Evolutionary conservation across 305 asterid species (phyloP), one percentile per base, ranked within the genome.

Genomic region (Euphrasia arctica): DNA sequence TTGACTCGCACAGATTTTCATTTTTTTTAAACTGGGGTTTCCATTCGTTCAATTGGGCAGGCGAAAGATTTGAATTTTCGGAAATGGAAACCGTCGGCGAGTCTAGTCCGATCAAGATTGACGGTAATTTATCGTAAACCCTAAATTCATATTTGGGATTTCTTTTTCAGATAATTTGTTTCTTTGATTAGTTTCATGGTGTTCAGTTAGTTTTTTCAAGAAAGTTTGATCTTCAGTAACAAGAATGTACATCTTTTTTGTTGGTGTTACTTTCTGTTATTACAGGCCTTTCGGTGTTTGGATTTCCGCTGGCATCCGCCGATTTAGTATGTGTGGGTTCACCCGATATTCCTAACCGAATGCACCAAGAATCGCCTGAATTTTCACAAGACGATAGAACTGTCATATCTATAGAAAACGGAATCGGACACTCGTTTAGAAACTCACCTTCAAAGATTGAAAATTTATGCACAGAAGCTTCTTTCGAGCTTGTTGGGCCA

Each of bases 241-340:
- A 36, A 36, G 42, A 36, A 6, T 36, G 42, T 2, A 31, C 42
- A 18, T 18, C 22, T 18, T 2, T 5, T 36, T 36, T 36, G 9
- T 5, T 36, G 42, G 42, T 36, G 42, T 6, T 36, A 6, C 42
- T 36, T 5, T 36, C 22, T 36, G 42, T 36, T 36, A 6, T 41
- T 58, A 62, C 71, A 89, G 98, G 96, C 48, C 74, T 78, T 61
- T 71, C 72, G 13, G 71, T 73, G 57, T 58, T 78, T 80, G 92
- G 91, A 11, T 91, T 82, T 79, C 86, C 97, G 1, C 72, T 84
- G 64, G 54, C 83, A 57, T 81, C 97, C 1, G 93, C 97, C 56
- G 96, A 91, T 79, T 70, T 91, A 75, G 95, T 85, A 36, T 82
- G 91, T 28, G 59, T 89, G 64, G 92, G 86, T 43, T 91, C 98